These are phyloP conservation scores for Ulota crispa DNA, from an alignment of 225 moss, liverwort and hornwort species.

Conservation along the genomic window DNA sequence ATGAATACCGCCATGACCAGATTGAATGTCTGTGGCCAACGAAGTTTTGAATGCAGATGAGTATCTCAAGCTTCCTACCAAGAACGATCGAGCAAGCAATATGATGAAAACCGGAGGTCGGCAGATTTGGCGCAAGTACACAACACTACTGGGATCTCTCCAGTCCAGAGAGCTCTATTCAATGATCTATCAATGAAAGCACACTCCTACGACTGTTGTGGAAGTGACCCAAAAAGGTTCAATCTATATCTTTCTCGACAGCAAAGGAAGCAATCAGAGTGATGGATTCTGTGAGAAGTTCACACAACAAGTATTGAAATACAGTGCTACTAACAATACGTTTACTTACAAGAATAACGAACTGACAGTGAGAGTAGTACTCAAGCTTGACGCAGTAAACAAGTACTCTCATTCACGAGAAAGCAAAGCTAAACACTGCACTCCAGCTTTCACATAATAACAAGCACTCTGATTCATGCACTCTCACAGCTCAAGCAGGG, in stretches of 20 bases:
- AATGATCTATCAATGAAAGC: background rate
- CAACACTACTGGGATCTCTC: background rate
- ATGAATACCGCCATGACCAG: background rate
- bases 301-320: no score
- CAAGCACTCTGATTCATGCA: no score
- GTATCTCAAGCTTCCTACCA: no score
- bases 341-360: no score
- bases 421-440: no score
- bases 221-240: background rate
- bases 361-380: no score
- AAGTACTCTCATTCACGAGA: no score
- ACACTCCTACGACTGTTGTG: background rate
- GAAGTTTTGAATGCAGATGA: background rate
- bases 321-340: no score
- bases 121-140: background rate
- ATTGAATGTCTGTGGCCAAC: background rate
- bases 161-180: background rate
- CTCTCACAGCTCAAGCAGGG: no score
- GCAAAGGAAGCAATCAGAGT: background rate
- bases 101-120: background rate
- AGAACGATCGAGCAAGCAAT: no score
- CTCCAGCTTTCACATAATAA: no score
- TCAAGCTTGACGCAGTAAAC: no score
- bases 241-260: background rate
- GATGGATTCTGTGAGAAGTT: background rate